A percentile compares a stretch with the other conserved stretches of the same genome.
phyloP scores from a whole-genome alignment of 2,329 filamentous ascomycete genomes.

The Arachnomyces sp. region DNA sequence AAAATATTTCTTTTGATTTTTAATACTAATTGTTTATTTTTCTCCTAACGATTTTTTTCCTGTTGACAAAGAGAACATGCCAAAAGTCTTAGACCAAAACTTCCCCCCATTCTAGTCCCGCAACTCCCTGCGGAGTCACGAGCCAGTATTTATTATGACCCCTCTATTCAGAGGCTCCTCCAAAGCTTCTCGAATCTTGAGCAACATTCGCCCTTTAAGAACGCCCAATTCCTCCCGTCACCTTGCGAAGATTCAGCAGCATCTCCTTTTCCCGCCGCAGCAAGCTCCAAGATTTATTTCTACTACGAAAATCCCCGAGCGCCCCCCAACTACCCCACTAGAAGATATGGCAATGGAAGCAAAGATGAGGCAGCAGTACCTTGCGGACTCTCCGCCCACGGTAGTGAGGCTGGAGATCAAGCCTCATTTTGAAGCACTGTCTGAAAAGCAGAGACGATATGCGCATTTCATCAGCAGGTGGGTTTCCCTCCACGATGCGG shows the following conservation, averaged over 20 bases:
- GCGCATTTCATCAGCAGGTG: slow-evolving; percentile 81
- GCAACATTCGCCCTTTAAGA: background rate
- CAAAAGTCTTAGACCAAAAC: too few species aligned
- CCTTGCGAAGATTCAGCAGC: slow-evolving; percentile 18
- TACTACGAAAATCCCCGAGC: slow-evolving; percentile 6
- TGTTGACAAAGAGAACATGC: too few species aligned
- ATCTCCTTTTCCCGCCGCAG: slow-evolving; percentile 14
- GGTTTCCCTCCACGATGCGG: slow-evolving; percentile 13
- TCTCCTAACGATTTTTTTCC: too few species aligned
- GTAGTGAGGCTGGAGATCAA: slow-evolving; percentile 84
- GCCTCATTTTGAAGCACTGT: slow-evolving; percentile 70
- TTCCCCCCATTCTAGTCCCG: too few species aligned
- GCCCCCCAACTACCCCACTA: slow-evolving; percentile 8
- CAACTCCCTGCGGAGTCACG: too few species aligned
- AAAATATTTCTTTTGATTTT: too few species aligned
- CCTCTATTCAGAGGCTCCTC: slow-evolving; percentile 10
- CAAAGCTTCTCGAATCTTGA: slow-evolving; percentile 2
- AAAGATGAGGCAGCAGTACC: slow-evolving; percentile 55
- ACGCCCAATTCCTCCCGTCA: slow-evolving; percentile 6
- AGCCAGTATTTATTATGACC: slow-evolving; percentile 8
- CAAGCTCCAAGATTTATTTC: too few species aligned
- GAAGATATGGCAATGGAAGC: slow-evolving; percentile 29
- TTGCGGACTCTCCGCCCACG: slow-evolving; percentile 82
- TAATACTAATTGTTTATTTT: too few species aligned
- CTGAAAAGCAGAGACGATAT: slow-evolving; percentile 69